These are phyloP conservation scores for Lepidopterella palustris DNA, from an alignment of 495 filamentous ascomycete species.

Conservation along the genomic window DNA sequence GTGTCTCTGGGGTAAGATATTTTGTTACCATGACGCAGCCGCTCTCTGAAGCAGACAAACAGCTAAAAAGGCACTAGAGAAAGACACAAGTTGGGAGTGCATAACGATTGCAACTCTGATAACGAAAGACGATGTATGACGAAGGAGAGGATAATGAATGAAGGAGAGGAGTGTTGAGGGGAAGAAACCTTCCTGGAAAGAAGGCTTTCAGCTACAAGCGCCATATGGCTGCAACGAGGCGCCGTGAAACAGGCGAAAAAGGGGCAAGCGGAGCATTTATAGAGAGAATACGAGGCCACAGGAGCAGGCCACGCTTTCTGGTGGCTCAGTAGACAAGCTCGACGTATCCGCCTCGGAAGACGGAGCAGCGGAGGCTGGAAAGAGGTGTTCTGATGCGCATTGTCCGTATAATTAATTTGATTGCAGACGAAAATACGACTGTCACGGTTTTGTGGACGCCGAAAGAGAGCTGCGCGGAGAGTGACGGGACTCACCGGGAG, in stretches of 20 bases:
- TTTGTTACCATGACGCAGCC: constrained; percentile 12
- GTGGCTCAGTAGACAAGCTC: too few relatives aligned
- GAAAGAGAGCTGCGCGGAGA: too few relatives aligned
- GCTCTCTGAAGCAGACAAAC: background rate
- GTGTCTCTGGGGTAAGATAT: background rate
- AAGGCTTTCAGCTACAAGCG: background rate
- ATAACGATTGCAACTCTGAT: background rate
- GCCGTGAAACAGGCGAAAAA: background rate
- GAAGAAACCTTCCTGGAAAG: background rate
- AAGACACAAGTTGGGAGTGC: constrained; percentile 15
- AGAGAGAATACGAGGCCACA: background rate
- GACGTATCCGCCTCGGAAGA: too few relatives aligned
- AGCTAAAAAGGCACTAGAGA: constrained; percentile 18
- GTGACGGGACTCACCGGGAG: too few relatives aligned
- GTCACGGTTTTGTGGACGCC: too few relatives aligned
- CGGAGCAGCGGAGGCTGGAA: too few relatives aligned
- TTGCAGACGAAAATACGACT: too few relatives aligned
- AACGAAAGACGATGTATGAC: constrained; percentile 16
- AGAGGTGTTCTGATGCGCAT: too few relatives aligned
- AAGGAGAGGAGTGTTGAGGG: background rate
- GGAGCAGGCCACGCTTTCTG: background rate
- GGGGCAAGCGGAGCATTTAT: background rate
- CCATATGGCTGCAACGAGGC: background rate
- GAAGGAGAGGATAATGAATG: constrained; percentile 8
- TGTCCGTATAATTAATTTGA: too few relatives aligned